Evolutionary conservation across 1,284 basidiomycete species (phyloP), one percentile per base, ranked within the genome.

Genomic region (Taiwanofungus camphoratus): DNA sequence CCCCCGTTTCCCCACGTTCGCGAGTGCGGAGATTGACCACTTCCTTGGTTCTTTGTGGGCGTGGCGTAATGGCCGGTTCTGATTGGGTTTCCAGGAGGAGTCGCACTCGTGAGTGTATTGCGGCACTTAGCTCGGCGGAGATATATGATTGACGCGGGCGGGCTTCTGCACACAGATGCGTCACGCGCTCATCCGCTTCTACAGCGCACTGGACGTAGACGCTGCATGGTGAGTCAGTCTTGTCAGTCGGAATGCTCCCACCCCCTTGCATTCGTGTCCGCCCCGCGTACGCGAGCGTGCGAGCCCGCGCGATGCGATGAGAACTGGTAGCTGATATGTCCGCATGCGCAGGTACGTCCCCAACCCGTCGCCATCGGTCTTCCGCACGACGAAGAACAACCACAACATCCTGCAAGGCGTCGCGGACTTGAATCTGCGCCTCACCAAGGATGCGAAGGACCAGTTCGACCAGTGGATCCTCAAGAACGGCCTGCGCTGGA

Each of bases 381-480:
- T 92, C 76, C 78, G 89, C 51, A 91, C 86, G 48, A 92, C 89
- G 49, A 92, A 92, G 74, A 87, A 90, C 82, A 92, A 91, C 70
- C 87, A 89, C 76, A 89, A 89, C 65, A 87, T 87, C 62, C 68
- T 90, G 15, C 87, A 89, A 76, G 90, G 90, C 46, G 90, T 93
- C 33, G 83, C 88, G 3, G 65, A 79, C 12, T 79, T 84, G 12
- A 77, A 76, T 48, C 72, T 88, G 26, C 84, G 87, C 46, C 73
- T 92, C 33, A 83, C 79, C 1, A 71, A 83, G 51, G 79, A 82
- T 42, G 78, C 82, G 38, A 87, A 89, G 66, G 79, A 79, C 47
- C 74, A 76, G 57, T 92, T 92, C 55, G 85, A 87, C 53, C 76
- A 80, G n/a, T 92, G 90, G 90, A 91, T 89, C 46, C 71, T 86